Evolutionary conservation across 2,329 filamentous ascomycete genomes (phyloP).

Genomic region (Phialemoniopsis sp.): DNA sequence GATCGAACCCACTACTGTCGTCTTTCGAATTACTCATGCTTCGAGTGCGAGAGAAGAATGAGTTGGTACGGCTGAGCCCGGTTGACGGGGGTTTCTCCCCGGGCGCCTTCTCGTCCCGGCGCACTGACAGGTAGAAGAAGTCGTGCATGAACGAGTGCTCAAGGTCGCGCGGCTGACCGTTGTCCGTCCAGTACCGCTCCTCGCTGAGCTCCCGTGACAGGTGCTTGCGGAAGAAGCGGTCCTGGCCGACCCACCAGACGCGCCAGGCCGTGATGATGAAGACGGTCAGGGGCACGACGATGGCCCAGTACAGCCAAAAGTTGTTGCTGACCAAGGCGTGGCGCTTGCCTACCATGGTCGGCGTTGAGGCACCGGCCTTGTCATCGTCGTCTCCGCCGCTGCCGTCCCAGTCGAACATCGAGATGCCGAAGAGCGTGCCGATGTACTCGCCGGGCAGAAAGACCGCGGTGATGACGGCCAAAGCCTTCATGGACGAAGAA

Average conservation of each 20-base stretch:
- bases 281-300: constrained; percentile 36
- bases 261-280: constrained; percentile 36
- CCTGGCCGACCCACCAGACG: constrained; percentile 42
- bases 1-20: too few species aligned
- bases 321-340: too few species aligned
- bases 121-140: constrained; percentile 34
- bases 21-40: too few species aligned
- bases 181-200: constrained; percentile 41
- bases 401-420: constrained; percentile 41
- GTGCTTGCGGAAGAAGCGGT: constrained; percentile 39
- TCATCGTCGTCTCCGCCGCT: constrained; percentile 15
- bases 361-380: constrained; percentile 27
- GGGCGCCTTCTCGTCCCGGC: constrained; percentile 15
- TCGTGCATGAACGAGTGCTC: constrained; percentile 37
- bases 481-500: constrained; percentile 42
- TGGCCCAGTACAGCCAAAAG: constrained; percentile 43
- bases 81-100: too few species aligned
- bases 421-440: constrained; percentile 39
- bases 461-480: constrained; percentile 42
- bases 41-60: too few species aligned
- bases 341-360: constrained; percentile 2
- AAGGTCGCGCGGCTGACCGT: constrained; percentile 34
- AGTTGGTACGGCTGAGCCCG: too few species aligned
- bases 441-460: constrained; percentile 43
- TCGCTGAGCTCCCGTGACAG: constrained; percentile 41